Evolutionary conservation across 164 flowering plant species (phyloP).

Genomic region (Umbellularia californica): DNA sequence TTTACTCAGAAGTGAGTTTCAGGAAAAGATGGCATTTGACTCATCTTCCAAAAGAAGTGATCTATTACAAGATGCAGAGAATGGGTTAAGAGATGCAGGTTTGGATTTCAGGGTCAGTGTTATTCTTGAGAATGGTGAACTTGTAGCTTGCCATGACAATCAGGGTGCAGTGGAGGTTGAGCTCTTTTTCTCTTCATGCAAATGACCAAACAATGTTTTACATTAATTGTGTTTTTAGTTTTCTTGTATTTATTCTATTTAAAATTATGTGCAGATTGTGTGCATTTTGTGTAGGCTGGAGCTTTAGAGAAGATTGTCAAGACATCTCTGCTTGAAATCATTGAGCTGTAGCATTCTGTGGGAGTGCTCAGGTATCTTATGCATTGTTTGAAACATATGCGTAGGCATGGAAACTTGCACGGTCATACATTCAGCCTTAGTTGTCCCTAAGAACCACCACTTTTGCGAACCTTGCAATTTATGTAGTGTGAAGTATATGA

Average conservation of each 20-base stretch:
- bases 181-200: slow-evolving; percentile 10
- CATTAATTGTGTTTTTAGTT: neutral
- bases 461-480: no score
- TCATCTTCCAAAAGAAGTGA: slow-evolving; percentile 50
- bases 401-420: neutral
- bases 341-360: slow-evolving; percentile 71
- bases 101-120: slow-evolving; percentile 56
- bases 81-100: slow-evolving; percentile 73
- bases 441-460: no score
- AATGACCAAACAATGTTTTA: neutral
- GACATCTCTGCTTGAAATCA: slow-evolving; percentile 81
- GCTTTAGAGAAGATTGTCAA: slow-evolving; percentile 85
- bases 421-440: no score
- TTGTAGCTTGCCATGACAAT: slow-evolving; percentile 23
- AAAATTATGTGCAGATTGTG: neutral
- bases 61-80: slow-evolving; percentile 73
- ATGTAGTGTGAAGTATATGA: no score
- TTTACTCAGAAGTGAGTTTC: slow-evolving; percentile 77
- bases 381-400: neutral
- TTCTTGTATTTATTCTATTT: neutral
- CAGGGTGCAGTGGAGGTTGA: slow-evolving; percentile 27
- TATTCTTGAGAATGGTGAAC: slow-evolving; percentile 31
- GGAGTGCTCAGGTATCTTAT: slow-evolving; percentile 68
- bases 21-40: slow-evolving; percentile 48
- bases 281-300: slow-evolving; percentile 53